Evolutionary conservation across 2,329 filamentous ascomycete genomes (phyloP).

Genomic region (Neofusicoccum umdonicola): DNA sequence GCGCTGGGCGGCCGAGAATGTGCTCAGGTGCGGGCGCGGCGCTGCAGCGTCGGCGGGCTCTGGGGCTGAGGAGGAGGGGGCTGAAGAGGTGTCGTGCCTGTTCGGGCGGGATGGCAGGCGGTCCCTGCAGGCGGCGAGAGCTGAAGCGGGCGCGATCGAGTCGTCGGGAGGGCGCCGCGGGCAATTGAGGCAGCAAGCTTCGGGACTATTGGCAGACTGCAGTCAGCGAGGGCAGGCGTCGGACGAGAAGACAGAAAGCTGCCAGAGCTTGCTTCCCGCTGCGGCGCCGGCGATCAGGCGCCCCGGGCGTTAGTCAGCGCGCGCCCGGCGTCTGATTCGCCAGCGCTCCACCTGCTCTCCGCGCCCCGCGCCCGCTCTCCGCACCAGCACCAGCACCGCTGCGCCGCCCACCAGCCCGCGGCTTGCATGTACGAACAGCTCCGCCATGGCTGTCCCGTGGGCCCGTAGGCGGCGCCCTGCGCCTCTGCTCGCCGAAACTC

Average conservation of each 20-base stretch:
- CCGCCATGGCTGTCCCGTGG: background rate
- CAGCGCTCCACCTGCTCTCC: background rate
- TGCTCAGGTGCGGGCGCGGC: background rate
- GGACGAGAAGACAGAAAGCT: slow-evolving; percentile 8
- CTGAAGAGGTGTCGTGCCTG: background rate
- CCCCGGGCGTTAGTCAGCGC: background rate
- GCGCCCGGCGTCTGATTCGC: background rate
- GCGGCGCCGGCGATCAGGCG: slow-evolving; percentile 4
- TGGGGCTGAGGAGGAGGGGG: background rate
- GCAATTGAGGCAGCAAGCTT: background rate
- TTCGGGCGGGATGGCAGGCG: background rate
- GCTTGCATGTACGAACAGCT: background rate
- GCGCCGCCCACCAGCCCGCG: background rate
- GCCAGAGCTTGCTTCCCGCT: slow-evolving; percentile 3
- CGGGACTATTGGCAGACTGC: slow-evolving; percentile 4
- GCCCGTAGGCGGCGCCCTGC: background rate
- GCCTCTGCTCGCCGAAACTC: background rate
- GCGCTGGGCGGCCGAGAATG: background rate
- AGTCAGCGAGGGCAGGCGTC: slow-evolving; percentile 5
- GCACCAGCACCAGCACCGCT: background rate
- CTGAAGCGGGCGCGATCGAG: background rate
- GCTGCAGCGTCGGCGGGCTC: background rate
- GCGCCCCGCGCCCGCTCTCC: background rate
- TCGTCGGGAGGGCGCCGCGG: background rate
- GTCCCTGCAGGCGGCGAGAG: slow-evolving; percentile 1